phyloP scores from a whole-genome alignment of 768 basidiomycete genomes.

The Podaxis sp. region DNA sequence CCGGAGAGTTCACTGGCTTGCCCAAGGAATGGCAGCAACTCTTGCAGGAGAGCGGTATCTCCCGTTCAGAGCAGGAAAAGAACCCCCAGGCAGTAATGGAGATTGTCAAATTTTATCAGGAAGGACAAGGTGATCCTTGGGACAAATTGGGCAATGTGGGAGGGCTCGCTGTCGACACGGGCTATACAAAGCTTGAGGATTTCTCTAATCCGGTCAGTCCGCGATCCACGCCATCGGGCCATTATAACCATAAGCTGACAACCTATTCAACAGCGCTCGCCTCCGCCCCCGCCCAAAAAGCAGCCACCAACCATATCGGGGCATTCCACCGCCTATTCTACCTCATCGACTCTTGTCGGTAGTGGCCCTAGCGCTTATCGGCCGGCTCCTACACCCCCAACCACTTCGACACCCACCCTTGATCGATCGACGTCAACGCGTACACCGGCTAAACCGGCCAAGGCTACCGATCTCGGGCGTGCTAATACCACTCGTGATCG shows the following conservation, averaged over 20 bases:
- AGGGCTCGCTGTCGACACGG: constrained; percentile 12
- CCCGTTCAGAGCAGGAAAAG: constrained; percentile 91
- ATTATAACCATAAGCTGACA: constrained; percentile 14
- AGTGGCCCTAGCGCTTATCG: constrained; percentile 60
- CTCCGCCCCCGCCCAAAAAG: constrained; percentile 52
- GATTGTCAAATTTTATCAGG: constrained; percentile 98
- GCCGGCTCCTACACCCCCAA: constrained; percentile 74
- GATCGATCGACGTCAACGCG: constrained; percentile 91
- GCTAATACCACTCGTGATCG: constrained; percentile 70
- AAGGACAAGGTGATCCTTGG: constrained; percentile 79
- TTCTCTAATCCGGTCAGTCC: constrained; percentile 55
- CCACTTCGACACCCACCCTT: constrained; percentile 62
- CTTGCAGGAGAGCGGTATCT: constrained; percentile 93
- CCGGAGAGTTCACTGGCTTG: constrained; percentile 96
- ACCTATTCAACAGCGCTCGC: constrained; percentile 37
- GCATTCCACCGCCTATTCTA: constrained; percentile 26
- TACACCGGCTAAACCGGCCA: constrained; percentile 54
- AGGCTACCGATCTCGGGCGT: constrained; percentile 54
- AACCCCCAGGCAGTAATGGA: constrained; percentile 98
- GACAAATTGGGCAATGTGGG: constrained; percentile 76
- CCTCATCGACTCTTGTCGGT: constrained; percentile 28
- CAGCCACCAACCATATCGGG: constrained; percentile 25
- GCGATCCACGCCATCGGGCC: constrained; percentile 19
- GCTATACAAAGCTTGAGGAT: constrained; percentile 40
- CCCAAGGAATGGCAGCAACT: constrained; percentile 99